Base-by-base conservation (phyloP, 306 rosid species). In the Vigna nakashimae region DNA sequence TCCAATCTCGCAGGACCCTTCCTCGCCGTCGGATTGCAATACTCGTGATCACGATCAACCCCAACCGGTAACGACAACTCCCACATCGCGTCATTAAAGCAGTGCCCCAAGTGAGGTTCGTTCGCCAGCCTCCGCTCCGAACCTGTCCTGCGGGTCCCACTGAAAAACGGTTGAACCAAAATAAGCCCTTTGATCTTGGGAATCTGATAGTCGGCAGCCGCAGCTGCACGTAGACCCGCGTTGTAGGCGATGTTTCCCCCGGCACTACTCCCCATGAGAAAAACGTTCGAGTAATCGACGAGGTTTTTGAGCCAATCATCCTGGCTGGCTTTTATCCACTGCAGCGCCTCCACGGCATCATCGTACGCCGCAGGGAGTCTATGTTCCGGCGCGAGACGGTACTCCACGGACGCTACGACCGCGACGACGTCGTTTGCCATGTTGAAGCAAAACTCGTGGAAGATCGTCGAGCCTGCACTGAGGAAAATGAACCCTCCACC, bases 371-470 rank as follows among this genome's bases (percentile, higher is more conserved):
- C 85, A 1, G 90, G 89, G 26, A 83, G 85, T 4, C 85, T 84
- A 42, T 90, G 88, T 77, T 87, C 88, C 0, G 89, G 94, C 12
- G 90, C 87, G 2, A 87, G 87, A 6, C 91, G 86, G 69, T 88
- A 90, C 18, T 84, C 89, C 0, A 90, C 16, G n/a, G 90, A 88
- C 11, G 42, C 87, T 5, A 90, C 69, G 8, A 88, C 63, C 0
- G 80, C 79, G 0, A 0, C 58, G 73, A 86, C 56, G 32, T 81
- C 68, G 36, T 69, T 50, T 14, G 90, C 90, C 69, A 88, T 58
- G 84, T 73, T 84, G 36, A 65, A 15, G 16, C 87, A 83, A 57
- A 74, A 74, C 3, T 77, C 66, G 14, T 84, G 85, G 14, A 77
- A 73, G 0, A 74, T 32, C 0, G 73, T 28, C 0, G 89, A 69